Conservation (phyloP, 1,284 basidiomycete species). For the Ganoderma meredithae region DNA sequence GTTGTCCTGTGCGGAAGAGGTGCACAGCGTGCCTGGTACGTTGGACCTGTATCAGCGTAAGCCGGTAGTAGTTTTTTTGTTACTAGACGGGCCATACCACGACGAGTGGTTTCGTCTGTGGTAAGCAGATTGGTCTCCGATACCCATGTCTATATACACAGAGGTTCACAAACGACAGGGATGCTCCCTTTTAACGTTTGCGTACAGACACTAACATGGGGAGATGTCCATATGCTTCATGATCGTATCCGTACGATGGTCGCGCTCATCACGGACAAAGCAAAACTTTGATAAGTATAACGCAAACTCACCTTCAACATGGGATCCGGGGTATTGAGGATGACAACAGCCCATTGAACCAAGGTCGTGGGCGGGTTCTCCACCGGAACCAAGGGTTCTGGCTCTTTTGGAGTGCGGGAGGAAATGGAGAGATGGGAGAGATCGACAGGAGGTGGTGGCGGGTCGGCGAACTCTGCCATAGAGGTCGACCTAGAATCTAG, state of each 20-base stretch:
- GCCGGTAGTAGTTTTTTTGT: background rate
- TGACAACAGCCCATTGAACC: conserved; percentile 79
- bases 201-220: too few relatives aligned
- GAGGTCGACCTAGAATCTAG: background rate
- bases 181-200: too few relatives aligned
- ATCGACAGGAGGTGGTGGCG: conserved; percentile 53
- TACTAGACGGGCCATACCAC: too few relatives aligned
- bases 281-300: too few relatives aligned
- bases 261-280: too few relatives aligned
- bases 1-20: conserved; percentile 73
- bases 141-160: too few relatives aligned
- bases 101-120: too few relatives aligned
- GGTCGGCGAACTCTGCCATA: conserved; percentile 72
- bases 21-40: conserved; percentile 75
- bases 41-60: conserved; percentile 53
- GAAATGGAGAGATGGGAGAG: conserved; percentile 38
- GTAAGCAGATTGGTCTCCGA: too few relatives aligned
- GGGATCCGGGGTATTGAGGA: conserved; percentile 76
- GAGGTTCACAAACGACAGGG: too few relatives aligned
- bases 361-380: conserved; percentile 64
- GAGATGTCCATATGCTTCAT: too few relatives aligned
- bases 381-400: conserved; percentile 56
- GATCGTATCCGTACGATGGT: too few relatives aligned
- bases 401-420: conserved; percentile 32
- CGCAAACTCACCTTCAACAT: conserved; percentile 60